These are phyloP conservation scores for Metschnikowia corniflorae DNA, from an alignment of 805 yeast genomes.

Conservation along the genomic window DNA sequence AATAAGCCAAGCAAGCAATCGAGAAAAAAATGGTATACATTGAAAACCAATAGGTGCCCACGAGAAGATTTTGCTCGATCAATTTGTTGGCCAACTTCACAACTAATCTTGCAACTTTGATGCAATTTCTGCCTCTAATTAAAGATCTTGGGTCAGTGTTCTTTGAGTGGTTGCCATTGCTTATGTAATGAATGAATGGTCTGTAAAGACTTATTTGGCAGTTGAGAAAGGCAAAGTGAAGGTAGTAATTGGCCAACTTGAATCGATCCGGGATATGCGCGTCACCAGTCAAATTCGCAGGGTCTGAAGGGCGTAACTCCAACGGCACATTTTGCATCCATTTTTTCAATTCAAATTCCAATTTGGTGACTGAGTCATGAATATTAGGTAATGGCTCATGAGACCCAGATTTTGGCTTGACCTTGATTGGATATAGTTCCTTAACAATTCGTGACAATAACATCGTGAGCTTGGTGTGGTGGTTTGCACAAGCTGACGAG, in stretches of 20 bases:
- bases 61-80: constrained; percentile 65
- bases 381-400: constrained; percentile 26
- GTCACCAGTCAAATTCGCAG: constrained; percentile 27
- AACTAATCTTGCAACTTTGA: constrained; percentile 77
- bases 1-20: constrained; percentile 80
- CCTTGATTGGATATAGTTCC: constrained; percentile 70
- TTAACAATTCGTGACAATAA: constrained; percentile 69
- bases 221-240: constrained; percentile 69
- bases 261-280: constrained; percentile 49
- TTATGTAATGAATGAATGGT: constrained; percentile 82
- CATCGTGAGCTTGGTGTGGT: constrained; percentile 72
- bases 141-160: constrained; percentile 55
- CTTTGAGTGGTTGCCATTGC: constrained; percentile 45
- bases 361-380: constrained; percentile 48
- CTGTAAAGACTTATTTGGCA: constrained; percentile 79
- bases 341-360: constrained; percentile 63
- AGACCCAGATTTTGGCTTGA: constrained; percentile 19
- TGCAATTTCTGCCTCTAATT: constrained; percentile 76
- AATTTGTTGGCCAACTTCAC: constrained; percentile 77
- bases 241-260: constrained; percentile 67
- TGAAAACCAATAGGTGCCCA: constrained; percentile 90
- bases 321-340: constrained; percentile 73
- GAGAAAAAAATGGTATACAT: constrained; percentile 86
- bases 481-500: constrained; percentile 77
- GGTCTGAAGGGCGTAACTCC: constrained; percentile 71